Base-by-base conservation (phyloP, 2,329 filamentous ascomycete species). In the Calonectria pauciramosa region DNA sequence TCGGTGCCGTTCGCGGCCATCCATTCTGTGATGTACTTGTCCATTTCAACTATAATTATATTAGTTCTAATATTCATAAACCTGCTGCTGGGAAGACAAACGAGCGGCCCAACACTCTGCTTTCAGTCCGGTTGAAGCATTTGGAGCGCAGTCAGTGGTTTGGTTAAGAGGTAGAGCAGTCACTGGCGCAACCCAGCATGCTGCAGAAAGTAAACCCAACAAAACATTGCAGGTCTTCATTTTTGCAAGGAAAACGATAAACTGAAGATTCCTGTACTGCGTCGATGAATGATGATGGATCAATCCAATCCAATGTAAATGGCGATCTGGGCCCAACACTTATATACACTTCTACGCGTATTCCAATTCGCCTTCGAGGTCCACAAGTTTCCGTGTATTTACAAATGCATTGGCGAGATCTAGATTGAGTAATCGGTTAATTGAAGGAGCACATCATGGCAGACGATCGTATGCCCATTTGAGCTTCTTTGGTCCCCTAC, bases 1-100 rank as follows among this genome's bases (percentile, higher is more conserved):
- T 73, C 75, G 4, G 79, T 80, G 56, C 79, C 74, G 66, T 81
- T 82, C 26, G 78, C 79, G 2, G 72, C 73, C 11, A 82, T 52
- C 80, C 80, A 81, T 14, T 79, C 75, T 2, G 72, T 78, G 67
- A 82, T 81, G 65, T 79, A 81, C 51, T 72, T 71, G 14, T 77
- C 72, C 52, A 81, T 75, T 5, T 78, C 74, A 11, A 81, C 71
- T 73, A 23, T 26, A 18, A 18, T 4, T 23, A 20, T 49, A 13
- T 59, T 26, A 66, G 26, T 51, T 13, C 41, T 18, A n/a, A 20
- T 13, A 26, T 26, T 13, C 41, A 7, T 14, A 1, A 1, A 23
- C n/a, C 4, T 5, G 38, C 1, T 10, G 59, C 8, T 7, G 14
- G 20, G 18, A n/a, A 23, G 14, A 71, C 60, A 11, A 30, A 74